Percentiles rank a stretch among this genome's conserved stretches.
These are phyloP conservation scores for Endotrypanum monterogeii DNA, from an alignment of 208 protist species.

Conservation along the genomic window DNA sequence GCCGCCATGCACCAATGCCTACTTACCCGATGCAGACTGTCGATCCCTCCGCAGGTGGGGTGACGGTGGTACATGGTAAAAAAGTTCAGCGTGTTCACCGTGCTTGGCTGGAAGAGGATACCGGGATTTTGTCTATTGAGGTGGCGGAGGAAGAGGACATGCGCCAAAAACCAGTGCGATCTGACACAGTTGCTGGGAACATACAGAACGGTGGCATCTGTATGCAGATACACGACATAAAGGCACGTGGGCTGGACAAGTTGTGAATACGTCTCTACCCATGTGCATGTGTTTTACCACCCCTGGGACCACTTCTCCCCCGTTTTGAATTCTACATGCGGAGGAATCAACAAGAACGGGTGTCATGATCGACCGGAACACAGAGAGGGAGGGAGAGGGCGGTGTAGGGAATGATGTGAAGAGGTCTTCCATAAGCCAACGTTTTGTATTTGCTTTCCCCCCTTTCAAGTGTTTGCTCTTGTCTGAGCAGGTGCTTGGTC, in stretches of 20 bases:
- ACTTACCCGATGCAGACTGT: constrained; percentile 24
- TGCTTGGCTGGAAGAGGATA: constrained; percentile 64
- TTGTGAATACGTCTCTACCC: constrained; percentile 4
- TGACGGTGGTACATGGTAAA: constrained; percentile 30
- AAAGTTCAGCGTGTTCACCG: constrained; percentile 74
- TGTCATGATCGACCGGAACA: too few relatives aligned
- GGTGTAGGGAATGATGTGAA: too few relatives aligned
- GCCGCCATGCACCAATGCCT: constrained; percentile 26
- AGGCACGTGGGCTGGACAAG: constrained; percentile 53
- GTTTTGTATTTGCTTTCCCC: too few relatives aligned
- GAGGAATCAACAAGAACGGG: neutral
- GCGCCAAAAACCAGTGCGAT: constrained; percentile 47
- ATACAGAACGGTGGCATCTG: constrained; percentile 78
- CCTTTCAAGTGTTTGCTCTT: too few relatives aligned
- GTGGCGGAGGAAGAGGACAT: constrained; percentile 62
- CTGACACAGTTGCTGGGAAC: constrained; percentile 52
- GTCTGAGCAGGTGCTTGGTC: too few relatives aligned
- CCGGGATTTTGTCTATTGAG: constrained; percentile 75
- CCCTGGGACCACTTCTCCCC: neutral
- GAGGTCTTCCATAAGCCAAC: too few relatives aligned
- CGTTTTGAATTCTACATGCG: neutral
- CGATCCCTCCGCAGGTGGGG: constrained; percentile 18
- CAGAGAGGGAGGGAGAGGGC: neutral
- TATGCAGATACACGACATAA: constrained; percentile 91
- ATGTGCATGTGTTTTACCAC: neutral